A percentile compares a stretch with the other conserved stretches of the same genome.
Conservation (phyloP, 1,284 basidiomycete species). For the Irpex rosettiformis region DNA sequence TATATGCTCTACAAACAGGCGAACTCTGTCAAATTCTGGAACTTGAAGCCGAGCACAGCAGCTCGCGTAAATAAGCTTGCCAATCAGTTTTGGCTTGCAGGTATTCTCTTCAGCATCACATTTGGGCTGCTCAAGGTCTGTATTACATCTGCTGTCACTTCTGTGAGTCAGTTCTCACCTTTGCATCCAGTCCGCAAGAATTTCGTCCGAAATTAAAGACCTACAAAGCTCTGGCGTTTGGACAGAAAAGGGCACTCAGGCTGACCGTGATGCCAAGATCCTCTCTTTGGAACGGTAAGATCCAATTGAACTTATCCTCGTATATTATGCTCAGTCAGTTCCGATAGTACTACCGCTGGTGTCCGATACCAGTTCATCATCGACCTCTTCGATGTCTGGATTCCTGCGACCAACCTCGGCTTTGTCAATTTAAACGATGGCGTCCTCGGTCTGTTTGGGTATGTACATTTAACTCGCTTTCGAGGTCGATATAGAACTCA, state of each 20-base stretch:
- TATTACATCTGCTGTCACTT: not conserved
- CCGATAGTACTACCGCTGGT: constrained; percentile 57
- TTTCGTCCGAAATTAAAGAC: constrained; percentile 56
- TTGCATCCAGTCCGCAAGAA: constrained; percentile 46
- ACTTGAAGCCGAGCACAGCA: constrained; percentile 60
- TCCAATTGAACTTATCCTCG: not conserved
- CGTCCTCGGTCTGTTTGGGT: constrained; percentile 81
- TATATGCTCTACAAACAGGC: constrained; percentile 37
- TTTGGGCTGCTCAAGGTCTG: constrained; percentile 66
- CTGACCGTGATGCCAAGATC: constrained; percentile 63
- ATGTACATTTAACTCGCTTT: constrained; percentile 24
- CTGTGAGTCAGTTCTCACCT: not conserved
- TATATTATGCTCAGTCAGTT: no score
- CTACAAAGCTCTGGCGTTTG: constrained; percentile 40
- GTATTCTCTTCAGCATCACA: constrained; percentile 77
- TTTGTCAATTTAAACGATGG: constrained; percentile 86
- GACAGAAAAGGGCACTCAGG: constrained; percentile 64
- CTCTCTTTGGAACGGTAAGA: constrained; percentile 56
- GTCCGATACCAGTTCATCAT: constrained; percentile 78
- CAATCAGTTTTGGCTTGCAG: constrained; percentile 89
- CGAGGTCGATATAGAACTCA: not conserved
- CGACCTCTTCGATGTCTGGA: constrained; percentile 82
- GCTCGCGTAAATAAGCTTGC: constrained; percentile 70
- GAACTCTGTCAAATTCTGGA: constrained; percentile 69
- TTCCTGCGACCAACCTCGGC: constrained; percentile 84